Percentiles rank a stretch among this genome's conserved stretches.
Evolutionary conservation across 257 asterid genomes (phyloP).

Genomic region (Nicotiana paniculata): DNA sequence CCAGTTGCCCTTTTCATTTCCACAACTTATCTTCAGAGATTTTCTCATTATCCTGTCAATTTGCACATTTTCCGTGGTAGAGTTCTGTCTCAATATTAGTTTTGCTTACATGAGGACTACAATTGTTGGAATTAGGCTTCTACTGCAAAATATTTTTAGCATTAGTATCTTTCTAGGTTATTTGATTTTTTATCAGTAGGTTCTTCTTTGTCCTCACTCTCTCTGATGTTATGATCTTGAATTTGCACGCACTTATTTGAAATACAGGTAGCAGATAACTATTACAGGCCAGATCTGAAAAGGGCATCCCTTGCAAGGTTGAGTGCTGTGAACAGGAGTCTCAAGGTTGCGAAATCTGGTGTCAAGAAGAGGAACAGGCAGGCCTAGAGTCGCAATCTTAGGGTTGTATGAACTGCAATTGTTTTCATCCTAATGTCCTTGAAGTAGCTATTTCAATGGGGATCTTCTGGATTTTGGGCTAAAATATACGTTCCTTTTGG

Average conservation of each 20-base stretch:
- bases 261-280: slow-evolving; percentile 63
- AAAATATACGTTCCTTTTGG: neutral
- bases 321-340: slow-evolving; percentile 74
- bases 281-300: slow-evolving; percentile 84
- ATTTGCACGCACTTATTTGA: neutral
- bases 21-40: neutral
- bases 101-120: neutral
- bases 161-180: neutral
- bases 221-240: neutral
- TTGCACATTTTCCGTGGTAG: neutral
- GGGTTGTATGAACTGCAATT: neutral
- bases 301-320: slow-evolving; percentile 86
- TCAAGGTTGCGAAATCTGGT: slow-evolving; percentile 81
- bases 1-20: neutral
- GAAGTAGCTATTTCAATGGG: neutral
- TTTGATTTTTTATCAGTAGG: neutral
- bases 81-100: neutral
- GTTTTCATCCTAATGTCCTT: neutral
- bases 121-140: neutral
- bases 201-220: neutral
- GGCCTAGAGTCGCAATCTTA: slow-evolving; percentile 12
- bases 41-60: neutral
- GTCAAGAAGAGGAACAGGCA: slow-evolving; percentile 89
- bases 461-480: neutral
- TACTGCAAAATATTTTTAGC: neutral